These are phyloP conservation scores for Leccinum pellstonianum DNA, from an alignment of 768 basidiomycete genomes.

Conservation along the genomic window DNA sequence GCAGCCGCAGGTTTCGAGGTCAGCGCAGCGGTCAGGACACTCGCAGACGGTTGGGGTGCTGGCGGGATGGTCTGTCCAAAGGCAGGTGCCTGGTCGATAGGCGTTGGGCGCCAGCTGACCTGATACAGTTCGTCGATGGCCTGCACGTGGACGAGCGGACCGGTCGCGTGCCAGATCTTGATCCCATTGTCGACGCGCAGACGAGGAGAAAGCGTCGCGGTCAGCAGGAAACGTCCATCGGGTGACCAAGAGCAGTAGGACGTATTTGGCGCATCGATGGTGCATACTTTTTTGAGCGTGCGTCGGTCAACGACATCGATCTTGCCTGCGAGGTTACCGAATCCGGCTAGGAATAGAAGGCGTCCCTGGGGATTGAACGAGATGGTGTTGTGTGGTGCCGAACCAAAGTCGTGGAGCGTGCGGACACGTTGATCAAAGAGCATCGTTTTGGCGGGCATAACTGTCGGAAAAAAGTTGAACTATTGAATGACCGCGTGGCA, in stretches of 20 bases:
- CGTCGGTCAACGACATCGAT: conserved; percentile 81
- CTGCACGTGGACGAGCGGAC: conserved; percentile 84
- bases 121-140: conserved; percentile 88
- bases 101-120: conserved; percentile 75
- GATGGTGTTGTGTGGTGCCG: too few species aligned
- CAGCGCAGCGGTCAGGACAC: conserved; percentile 49
- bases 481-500: neutral
- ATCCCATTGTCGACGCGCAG: conserved; percentile 96
- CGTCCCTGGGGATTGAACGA: too few species aligned
- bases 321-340: too few species aligned
- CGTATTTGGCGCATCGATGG: conserved; percentile 77
- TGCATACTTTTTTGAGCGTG: conserved; percentile 65
- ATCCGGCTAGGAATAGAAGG: conserved; percentile 65
- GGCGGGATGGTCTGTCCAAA: conserved; percentile 68
- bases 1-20: conserved; percentile 53
- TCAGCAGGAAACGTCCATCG: conserved; percentile 81
- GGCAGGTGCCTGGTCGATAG: conserved; percentile 57
- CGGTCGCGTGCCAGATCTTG: conserved; percentile 93
- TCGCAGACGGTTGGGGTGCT: conserved; percentile 58
- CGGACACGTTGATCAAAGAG: too few species aligned
- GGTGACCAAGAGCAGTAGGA: conserved; percentile 95
- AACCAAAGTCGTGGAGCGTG: too few species aligned
- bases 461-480: conserved; percentile 38
- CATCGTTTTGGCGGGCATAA: conserved; percentile 60
- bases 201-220: conserved; percentile 93